phyloP scores from a whole-genome alignment of 2,329 filamentous ascomycete species.

The Ophiobolus disseminans region DNA sequence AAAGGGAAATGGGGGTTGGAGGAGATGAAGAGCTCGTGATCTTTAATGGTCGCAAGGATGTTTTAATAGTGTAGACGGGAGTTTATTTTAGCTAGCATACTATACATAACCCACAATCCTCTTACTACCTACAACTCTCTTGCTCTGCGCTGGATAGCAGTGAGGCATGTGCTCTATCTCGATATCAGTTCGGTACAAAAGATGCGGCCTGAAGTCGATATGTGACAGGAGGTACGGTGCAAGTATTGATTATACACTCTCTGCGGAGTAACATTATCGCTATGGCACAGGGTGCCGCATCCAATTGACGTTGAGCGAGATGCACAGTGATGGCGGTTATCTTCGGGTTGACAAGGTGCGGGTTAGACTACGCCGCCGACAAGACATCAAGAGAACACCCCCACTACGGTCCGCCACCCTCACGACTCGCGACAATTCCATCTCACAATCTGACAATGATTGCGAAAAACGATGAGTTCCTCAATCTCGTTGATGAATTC shows the following conservation, averaged over 20 bases:
- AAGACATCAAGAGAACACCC: slow-evolving; percentile 12
- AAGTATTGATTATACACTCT: no score
- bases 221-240: no score
- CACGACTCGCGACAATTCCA: slow-evolving; percentile 6
- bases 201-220: no score
- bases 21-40: neutral
- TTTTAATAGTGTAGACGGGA: neutral
- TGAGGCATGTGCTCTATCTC: neutral
- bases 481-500: neutral
- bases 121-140: no score
- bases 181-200: neutral
- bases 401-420: slow-evolving; percentile 17
- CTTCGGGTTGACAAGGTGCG: slow-evolving; percentile 17
- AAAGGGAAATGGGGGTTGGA: slow-evolving; percentile 1
- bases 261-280: no score
- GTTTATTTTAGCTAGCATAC: no score
- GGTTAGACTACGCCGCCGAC: neutral
- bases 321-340: slow-evolving; percentile 24
- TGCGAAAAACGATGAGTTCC: neutral
- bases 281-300: no score
- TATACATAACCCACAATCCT: no score
- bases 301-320: neutral
- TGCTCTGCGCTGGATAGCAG: no score
- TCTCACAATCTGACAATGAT: neutral
- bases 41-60: neutral